Evolutionary conservation across 2,329 filamentous ascomycete species (phyloP).

Genomic region (Lasiodiplodia citricola): DNA sequence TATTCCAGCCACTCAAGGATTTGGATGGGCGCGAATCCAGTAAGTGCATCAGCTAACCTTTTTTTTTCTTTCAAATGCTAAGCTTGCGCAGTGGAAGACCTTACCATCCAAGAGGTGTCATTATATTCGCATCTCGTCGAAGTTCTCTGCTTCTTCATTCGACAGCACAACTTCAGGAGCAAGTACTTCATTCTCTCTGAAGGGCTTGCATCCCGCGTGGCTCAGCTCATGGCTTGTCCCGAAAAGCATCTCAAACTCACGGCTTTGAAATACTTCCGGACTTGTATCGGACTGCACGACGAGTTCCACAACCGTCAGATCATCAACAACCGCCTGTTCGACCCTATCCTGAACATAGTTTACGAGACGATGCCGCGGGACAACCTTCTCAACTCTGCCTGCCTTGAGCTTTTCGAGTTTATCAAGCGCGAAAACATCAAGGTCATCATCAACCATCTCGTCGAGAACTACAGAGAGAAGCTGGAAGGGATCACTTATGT

Average conservation of each 20-base stretch:
- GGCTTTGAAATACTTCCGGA: slow-evolving; percentile 91
- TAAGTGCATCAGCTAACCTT: slow-evolving; percentile 41
- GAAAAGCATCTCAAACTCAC: slow-evolving; percentile 94
- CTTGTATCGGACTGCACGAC: slow-evolving; percentile 82
- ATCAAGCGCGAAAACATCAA: slow-evolving; percentile 70
- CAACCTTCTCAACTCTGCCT: slow-evolving; percentile 91
- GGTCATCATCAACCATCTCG: slow-evolving; percentile 80
- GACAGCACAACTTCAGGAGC: slow-evolving; percentile 83
- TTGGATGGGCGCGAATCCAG: slow-evolving; percentile 68
- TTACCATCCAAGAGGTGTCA: slow-evolving; percentile 84
- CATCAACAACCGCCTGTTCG: slow-evolving; percentile 79
- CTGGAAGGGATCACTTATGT: slow-evolving; percentile 79
- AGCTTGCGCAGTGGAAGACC: slow-evolving; percentile 62
- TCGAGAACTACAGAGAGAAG: slow-evolving; percentile 81
- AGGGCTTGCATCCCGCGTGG: slow-evolving; percentile 76
- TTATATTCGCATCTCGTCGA: slow-evolving; percentile 91
- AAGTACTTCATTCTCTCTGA: slow-evolving; percentile 87
- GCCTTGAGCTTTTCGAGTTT: slow-evolving; percentile 90
- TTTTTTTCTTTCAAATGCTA: neutral
- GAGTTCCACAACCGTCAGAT: slow-evolving; percentile 90
- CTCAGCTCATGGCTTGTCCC: slow-evolving; percentile 78
- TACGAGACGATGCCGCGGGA: slow-evolving; percentile 87
- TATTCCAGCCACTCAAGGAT: slow-evolving; percentile 86
- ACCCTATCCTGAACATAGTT: slow-evolving; percentile 83
- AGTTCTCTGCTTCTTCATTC: slow-evolving; percentile 90